These are phyloP conservation scores for Lagenidium sp. DNA, from an alignment of 352 stramenopile species.

Conservation along the genomic window DNA sequence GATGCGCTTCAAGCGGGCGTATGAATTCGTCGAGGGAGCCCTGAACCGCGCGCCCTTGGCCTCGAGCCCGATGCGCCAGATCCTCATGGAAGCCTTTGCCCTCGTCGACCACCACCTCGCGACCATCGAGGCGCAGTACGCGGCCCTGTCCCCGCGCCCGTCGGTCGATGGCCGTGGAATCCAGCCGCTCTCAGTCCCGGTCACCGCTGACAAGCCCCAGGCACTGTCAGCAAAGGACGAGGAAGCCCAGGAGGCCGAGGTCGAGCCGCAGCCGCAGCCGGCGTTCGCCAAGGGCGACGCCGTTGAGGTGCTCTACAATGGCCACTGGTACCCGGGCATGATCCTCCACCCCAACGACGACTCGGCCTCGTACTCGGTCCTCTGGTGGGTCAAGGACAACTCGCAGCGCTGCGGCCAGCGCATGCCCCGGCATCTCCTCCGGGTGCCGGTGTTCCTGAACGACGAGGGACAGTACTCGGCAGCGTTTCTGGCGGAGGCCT, in stretches of 20 bases:
- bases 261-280: too few relatives aligned
- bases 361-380: conserved; percentile 52
- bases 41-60: conserved; percentile 42
- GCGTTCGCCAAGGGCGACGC: conserved; percentile 46
- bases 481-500: conserved; percentile 44
- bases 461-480: conserved; percentile 26
- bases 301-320: conserved; percentile 46
- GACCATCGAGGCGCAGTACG: conserved; percentile 51
- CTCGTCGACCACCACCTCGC: conserved; percentile 35
- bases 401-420: conserved; percentile 61
- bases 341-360: conserved; percentile 50
- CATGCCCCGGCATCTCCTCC: conserved; percentile 38
- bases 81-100: conserved; percentile 55
- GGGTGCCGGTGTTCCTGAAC: conserved; percentile 21
- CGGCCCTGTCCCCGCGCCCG: conserved; percentile 29
- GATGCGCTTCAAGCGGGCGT: conserved; percentile 68
- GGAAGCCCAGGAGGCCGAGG: not conserved
- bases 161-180: conserved; percentile 6
- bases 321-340: conserved; percentile 56
- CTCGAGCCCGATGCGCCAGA: conserved; percentile 53
- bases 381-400: conserved; percentile 79
- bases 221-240: conserved; percentile 1
- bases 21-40: conserved; percentile 44
- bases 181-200: not conserved
- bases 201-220: not conserved